Conservation (phyloP, 1,284 basidiomycete genomes). For the Xanthoconium separans region DNA sequence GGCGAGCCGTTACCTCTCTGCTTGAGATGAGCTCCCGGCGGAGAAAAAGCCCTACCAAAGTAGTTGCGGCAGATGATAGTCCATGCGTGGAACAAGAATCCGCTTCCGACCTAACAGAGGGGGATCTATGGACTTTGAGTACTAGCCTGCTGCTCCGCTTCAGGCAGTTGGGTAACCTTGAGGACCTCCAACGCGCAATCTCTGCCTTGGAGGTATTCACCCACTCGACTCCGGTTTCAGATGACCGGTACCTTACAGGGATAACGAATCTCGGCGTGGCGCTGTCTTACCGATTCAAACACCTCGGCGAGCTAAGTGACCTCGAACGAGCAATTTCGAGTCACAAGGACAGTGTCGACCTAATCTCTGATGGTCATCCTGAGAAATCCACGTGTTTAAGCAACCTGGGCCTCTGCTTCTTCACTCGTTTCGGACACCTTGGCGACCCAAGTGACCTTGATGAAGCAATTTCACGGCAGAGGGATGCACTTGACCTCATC, state of each 20-base stretch:
- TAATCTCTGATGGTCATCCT: neutral
- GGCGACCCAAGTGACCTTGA: neutral
- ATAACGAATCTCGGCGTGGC: neutral
- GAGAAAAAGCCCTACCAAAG: neutral
- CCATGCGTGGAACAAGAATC: neutral
- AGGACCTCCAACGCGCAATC: constrained; percentile 7
- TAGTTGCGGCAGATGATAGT: too few species aligned
- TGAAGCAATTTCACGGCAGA: neutral
- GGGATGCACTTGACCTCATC: neutral
- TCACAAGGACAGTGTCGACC: neutral
- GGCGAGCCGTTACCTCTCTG: neutral
- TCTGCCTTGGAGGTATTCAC: neutral
- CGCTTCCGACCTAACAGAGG: neutral
- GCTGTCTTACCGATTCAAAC: neutral
- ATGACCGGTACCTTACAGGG: neutral
- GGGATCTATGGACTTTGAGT: neutral
- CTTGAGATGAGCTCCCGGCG: neutral
- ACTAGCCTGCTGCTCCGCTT: neutral
- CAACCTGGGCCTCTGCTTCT: constrained; percentile 3
- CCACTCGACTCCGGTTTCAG: neutral
- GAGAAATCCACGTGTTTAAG: neutral
- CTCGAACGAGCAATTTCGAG: constrained; percentile 7
- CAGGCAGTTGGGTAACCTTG: neutral
- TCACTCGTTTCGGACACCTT: neutral
- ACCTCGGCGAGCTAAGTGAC: constrained; percentile 1